These are phyloP conservation scores for Polygonum aviculare DNA, from an alignment of 148 eudicot genomes.

Conservation along the genomic window DNA sequence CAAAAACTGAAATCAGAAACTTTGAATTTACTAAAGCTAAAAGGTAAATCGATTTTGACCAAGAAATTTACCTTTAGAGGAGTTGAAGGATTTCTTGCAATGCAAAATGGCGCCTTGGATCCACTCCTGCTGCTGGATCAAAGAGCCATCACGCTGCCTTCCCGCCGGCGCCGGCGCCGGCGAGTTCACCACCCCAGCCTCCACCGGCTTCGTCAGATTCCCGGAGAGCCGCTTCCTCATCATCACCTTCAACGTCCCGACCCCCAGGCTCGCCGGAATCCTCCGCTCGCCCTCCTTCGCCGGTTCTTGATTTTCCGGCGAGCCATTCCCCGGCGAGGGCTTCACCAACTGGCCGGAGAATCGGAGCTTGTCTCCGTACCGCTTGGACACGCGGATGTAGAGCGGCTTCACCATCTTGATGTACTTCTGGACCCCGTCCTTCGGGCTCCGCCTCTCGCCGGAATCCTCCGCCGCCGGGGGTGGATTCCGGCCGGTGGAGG, in stretches of 20 bases:
- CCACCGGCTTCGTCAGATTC: conserved; percentile 43
- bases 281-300: not conserved
- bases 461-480: not conserved
- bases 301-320: conserved; percentile 3
- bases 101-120: conserved; percentile 90
- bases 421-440: conserved; percentile 58
- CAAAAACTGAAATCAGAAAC: not conserved
- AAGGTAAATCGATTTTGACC: not conserved
- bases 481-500: not conserved
- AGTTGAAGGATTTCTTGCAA: conserved; percentile 81
- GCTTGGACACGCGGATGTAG: conserved; percentile 48
- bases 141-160: conserved; percentile 55
- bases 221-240: conserved; percentile 45
- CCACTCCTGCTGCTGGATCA: conserved; percentile 78
- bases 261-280: conserved; percentile 35
- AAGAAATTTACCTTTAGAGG: conserved; percentile 37
- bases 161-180: conserved; percentile 14
- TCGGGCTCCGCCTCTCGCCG: conserved; percentile 30
- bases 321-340: conserved; percentile 9
- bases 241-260: conserved; percentile 36
- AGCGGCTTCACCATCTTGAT: conserved; percentile 63
- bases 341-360: conserved; percentile 22
- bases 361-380: conserved; percentile 29
- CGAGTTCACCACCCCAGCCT: conserved; percentile 21
- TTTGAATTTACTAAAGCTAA: not conserved